Evolutionary conservation across 2,329 filamentous ascomycete genomes (phyloP), one percentile per base, ranked within the genome.

Genomic region (Pezicula radicicola): DNA sequence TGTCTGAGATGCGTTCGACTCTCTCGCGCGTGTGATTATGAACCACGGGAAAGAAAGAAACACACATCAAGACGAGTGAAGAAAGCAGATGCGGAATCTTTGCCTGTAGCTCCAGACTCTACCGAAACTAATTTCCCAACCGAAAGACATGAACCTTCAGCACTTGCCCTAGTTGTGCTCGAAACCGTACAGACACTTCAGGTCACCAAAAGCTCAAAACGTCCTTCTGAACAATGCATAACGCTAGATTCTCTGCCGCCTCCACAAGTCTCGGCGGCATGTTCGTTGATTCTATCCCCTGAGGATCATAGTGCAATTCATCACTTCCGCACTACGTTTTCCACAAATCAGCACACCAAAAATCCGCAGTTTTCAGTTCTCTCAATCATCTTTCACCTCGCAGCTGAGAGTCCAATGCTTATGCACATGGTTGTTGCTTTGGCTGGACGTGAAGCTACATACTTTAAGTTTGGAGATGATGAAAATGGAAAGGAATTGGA

Each of bases 401-500:
- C 68, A 2, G 55, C 63, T 45, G 54, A 60, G 9, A 64, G 69
- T 15, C 58, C 66, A 2, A 66, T 70, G 55, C 64, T 69, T 18
- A 71, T 71, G 69, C 67, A 68, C 46, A 68, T 69, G 56, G 55
- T 70, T 3, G 53, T 71, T 6, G 66, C 68, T 0, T 57, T 71
- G 3, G 66, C 66, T 5, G 57, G 61, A 7, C 61, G 64, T 49
- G 68, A 67, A 41, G 60, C 68, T 41, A 63, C 64, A 28, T 65
- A 62, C 36, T 63, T 59, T 25, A 60, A 58, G n/a, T 48, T 35
- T 21, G 37, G 45, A 12, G 21, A 55, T 49, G 46, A 54, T 46
- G 21, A 47, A 44, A n/a, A n/a, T 51, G 49, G 46, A 48, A 48
- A 35, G 21, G 30, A 44, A 18, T 21, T 55, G 35, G 45, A 45